A percentile compares a stretch with the other conserved stretches of the same genome.
These are phyloP conservation scores for Pseudocercospora vitis DNA, from an alignment of 2,329 filamentous ascomycete species.

Conservation along the genomic window DNA sequence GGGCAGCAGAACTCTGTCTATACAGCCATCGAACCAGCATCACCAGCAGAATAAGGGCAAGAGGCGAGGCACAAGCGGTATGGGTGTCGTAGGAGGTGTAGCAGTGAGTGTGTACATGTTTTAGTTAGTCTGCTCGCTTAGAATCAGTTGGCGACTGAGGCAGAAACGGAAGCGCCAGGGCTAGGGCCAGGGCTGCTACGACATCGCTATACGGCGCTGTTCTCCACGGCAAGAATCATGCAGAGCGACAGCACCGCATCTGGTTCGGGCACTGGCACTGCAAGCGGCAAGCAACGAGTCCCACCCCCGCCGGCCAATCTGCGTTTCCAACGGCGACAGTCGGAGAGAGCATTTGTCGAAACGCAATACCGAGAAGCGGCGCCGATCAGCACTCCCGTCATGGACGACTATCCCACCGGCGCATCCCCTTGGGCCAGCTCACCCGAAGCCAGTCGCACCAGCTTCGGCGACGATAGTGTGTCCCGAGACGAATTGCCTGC, in stretches of 20 bases:
- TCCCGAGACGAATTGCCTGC: slow-evolving; percentile 32
- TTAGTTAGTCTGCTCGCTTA: too few relatives aligned
- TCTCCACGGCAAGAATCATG: neutral
- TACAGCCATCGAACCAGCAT: slow-evolving; percentile 28
- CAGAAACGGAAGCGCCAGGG: too few relatives aligned
- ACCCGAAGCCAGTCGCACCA: slow-evolving; percentile 52
- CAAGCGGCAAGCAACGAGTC: slow-evolving; percentile 27
- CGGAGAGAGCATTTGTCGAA: slow-evolving; percentile 38
- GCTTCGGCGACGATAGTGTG: slow-evolving; percentile 45
- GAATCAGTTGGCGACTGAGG: too few relatives aligned
- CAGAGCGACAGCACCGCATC: slow-evolving; percentile 6
- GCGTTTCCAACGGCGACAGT: slow-evolving; percentile 39
- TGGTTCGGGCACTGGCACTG: slow-evolving; percentile 11
- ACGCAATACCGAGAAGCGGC: slow-evolving; percentile 31
- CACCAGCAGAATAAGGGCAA: slow-evolving; percentile 13
- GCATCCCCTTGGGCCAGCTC: slow-evolving; percentile 64
- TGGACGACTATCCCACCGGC: slow-evolving; percentile 66
- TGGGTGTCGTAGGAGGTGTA: too few relatives aligned
- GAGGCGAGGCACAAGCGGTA: too few relatives aligned
- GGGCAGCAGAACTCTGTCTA: slow-evolving; percentile 19
- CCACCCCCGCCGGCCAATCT: slow-evolving; percentile 26
- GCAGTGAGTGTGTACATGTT: too few relatives aligned
- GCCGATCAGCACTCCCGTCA: slow-evolving; percentile 38
- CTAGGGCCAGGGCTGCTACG: too few relatives aligned
- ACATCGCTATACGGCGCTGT: too few relatives aligned